Base-by-base conservation (phyloP, 148 eudicot genomes). In the Nyssa sinensis region DNA sequence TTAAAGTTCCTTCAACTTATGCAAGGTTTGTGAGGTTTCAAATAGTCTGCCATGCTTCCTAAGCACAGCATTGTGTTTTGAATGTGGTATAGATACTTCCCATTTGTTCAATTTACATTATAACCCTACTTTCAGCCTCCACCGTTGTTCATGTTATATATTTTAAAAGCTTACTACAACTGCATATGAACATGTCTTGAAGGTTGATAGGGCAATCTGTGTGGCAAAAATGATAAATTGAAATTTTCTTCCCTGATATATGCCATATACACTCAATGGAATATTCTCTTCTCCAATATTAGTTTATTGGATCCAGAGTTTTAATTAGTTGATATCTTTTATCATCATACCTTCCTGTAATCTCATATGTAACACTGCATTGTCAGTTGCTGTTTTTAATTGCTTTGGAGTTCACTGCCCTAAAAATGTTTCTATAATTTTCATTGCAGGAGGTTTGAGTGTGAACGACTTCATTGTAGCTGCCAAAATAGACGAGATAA, bases 391-490 rank as follows among this genome's bases (percentile, higher is more conserved):
- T 6, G 44, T 11, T 44, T 44, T 44, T 39, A 9, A 39, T 39
- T 39, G 31, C 29, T 0, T 1, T 4, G 11, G 2, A 34, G 74
- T 35, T 51, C 66, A 60, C 16, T 31, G 6, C 59, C 3, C 25
- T 11, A 19, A 55, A 21, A 1, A 4, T 55, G 59, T 55, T 21
- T 11, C 19, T 44, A n/a, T 55, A 37, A 4, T 35, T 62, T 71
- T 34, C 32, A 23, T 31, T 82, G 84, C 88, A 89, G 97, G 96
- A 24, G 97, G 99, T 33, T 77, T 95, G 84, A 92, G 91, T 73
- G 64, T 95, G 76, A 95, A 92, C 77, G 99, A 95, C 81, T 95
- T 95, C 77, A 90, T 92, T 67, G 86, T 95, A 66, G 99, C 99
- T 83, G 91, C 97, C 70, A 95, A 86, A 79, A 89, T 95, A 62